Evolutionary conservation across 345 rosid genomes (phyloP).

Genomic region (Hypericum androsaemum): DNA sequence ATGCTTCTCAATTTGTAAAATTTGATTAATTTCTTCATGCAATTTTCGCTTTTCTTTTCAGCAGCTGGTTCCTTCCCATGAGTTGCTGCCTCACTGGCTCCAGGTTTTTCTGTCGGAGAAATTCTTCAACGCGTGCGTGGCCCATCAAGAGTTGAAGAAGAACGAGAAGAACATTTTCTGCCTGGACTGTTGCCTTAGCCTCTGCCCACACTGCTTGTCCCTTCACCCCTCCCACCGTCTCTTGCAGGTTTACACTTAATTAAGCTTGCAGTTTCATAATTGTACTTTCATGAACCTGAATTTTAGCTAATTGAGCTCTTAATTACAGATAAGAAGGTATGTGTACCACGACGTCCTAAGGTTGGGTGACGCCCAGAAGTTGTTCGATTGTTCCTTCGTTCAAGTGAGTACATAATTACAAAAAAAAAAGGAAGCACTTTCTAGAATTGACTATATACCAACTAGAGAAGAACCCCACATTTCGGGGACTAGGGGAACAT

Average conservation of each 20-base stretch:
- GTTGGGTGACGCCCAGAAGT: conserved; percentile 53
- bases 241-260: conserved; percentile 42
- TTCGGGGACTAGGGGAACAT: no score
- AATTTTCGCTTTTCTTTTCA: neutral
- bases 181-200: conserved; percentile 63
- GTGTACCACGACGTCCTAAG: conserved; percentile 75
- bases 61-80: conserved; percentile 24
- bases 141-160: conserved; percentile 55
- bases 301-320: no score
- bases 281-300: neutral
- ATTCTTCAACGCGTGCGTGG: conserved; percentile 69
- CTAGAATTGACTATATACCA: no score
- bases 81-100: conserved; percentile 36
- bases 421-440: no score
- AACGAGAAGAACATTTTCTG: conserved; percentile 78
- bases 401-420: conserved; percentile 48
- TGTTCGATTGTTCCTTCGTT: conserved; percentile 67
- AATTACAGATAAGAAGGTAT: conserved; percentile 71
- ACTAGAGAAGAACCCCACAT: no score
- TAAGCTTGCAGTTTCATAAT: neutral
- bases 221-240: conserved; percentile 63
- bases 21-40: neutral
- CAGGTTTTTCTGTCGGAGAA: conserved; percentile 54
- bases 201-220: conserved; percentile 77
- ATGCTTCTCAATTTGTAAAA: neutral